phyloP scores from a whole-genome alignment of 495 filamentous ascomycete genomes.

The Penicillium alfredii region DNA sequence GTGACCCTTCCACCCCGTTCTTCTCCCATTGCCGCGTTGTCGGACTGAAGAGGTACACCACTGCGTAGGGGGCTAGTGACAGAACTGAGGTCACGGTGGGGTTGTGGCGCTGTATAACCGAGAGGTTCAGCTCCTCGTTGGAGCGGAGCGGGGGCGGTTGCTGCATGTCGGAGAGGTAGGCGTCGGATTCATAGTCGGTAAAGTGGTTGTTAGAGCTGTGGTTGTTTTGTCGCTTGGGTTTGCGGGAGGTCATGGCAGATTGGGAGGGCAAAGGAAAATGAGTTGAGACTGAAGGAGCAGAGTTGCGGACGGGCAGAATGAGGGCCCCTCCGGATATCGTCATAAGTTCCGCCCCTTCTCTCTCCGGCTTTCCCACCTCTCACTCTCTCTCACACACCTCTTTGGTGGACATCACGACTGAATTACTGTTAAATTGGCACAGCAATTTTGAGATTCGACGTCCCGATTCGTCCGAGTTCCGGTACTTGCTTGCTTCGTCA shows the following conservation, averaged over 20 bases:
- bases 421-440: too few species aligned
- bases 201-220: conserved; percentile 26
- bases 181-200: conserved; percentile 65
- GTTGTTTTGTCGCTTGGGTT: conserved; percentile 31
- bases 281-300: too few species aligned
- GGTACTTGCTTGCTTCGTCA: too few species aligned
- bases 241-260: conserved; percentile 28
- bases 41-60: conserved; percentile 69
- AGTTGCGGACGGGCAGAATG: too few species aligned
- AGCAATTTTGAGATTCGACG: too few species aligned
- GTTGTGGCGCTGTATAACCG: conserved; percentile 69
- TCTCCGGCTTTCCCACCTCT: not conserved
- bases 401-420: not conserved
- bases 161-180: conserved; percentile 38
- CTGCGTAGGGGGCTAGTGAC: conserved; percentile 69
- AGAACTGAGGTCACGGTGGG: conserved; percentile 60
- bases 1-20: conserved; percentile 65
- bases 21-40: conserved; percentile 67
- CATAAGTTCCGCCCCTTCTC: not conserved
- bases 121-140: conserved; percentile 77
- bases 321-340: not conserved
- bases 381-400: conserved; percentile 1
- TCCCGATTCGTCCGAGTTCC: too few species aligned
- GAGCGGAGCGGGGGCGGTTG: conserved; percentile 48
- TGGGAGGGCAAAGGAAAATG: conserved; percentile 4